Evolutionary conservation across 768 basidiomycete genomes (phyloP).

Genomic region (Boletus pseudo-olivaceus): DNA sequence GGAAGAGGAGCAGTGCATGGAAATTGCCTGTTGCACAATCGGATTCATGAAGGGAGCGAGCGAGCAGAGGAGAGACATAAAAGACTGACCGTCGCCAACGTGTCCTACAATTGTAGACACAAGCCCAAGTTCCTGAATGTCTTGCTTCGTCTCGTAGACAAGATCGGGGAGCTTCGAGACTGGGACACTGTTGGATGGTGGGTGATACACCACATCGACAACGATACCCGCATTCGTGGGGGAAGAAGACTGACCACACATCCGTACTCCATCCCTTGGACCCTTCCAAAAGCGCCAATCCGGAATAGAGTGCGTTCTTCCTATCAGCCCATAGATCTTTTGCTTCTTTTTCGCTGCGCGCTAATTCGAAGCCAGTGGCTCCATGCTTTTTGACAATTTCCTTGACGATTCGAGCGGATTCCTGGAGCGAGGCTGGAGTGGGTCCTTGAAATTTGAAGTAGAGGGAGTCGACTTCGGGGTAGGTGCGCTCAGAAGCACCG

Average conservation of each 20-base stretch:
- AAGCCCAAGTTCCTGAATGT: slow-evolving; percentile 55
- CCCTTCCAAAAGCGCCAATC: slow-evolving; percentile 55
- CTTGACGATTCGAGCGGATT: slow-evolving; percentile 58
- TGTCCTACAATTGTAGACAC: slow-evolving; percentile 69
- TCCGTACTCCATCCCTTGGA: slow-evolving; percentile 67
- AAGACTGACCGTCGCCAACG: slow-evolving; percentile 60
- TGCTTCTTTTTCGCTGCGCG: slow-evolving; percentile 61
- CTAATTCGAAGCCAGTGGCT: slow-evolving; percentile 63
- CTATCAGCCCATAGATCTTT: slow-evolving; percentile 69
- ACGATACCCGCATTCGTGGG: neutral
- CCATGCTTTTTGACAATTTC: slow-evolving; percentile 61
- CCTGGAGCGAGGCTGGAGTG: slow-evolving; percentile 52
- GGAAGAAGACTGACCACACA: slow-evolving; percentile 56
- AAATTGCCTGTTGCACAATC: slow-evolving; percentile 39
- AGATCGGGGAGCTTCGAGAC: slow-evolving; percentile 63
- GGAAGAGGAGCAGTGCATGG: slow-evolving; percentile 53
- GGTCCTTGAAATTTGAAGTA: slow-evolving; percentile 89
- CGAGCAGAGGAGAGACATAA: slow-evolving; percentile 23
- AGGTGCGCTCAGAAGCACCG: slow-evolving; percentile 52
- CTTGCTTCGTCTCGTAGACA: slow-evolving; percentile 67
- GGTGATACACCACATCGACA: neutral
- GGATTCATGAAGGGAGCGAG: neutral
- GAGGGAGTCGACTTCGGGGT: slow-evolving; percentile 63
- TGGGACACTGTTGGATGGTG: slow-evolving; percentile 44
- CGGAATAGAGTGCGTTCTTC: slow-evolving; percentile 61